phyloP scores from a whole-genome alignment of 2,329 filamentous ascomycete genomes.

The Penicillium sp. region DNA sequence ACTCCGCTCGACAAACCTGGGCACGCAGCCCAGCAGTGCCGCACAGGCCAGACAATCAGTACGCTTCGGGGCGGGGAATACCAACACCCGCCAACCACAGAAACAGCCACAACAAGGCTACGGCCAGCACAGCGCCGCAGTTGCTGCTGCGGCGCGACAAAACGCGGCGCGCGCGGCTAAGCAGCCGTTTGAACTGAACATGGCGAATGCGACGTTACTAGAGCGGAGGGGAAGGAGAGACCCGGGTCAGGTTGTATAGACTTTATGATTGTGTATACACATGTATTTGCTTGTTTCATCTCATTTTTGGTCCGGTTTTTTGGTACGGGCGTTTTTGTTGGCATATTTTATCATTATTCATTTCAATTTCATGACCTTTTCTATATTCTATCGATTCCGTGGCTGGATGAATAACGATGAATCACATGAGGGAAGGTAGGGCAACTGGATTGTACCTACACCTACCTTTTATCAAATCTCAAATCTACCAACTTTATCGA shows the following conservation, averaged over 20 bases:
- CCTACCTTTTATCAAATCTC: too few species aligned
- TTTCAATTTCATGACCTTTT: neutral
- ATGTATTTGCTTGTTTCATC: neutral
- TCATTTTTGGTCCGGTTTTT: neutral
- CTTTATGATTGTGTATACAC: neutral
- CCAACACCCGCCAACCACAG: conserved; percentile 44
- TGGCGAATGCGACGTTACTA: conserved; percentile 85
- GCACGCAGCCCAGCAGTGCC: conserved; percentile 54
- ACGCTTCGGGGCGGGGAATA: conserved; percentile 15
- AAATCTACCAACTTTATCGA: too few species aligned
- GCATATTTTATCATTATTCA: neutral
- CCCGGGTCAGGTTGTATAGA: conserved; percentile 18
- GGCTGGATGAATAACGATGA: neutral
- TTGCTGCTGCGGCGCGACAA: conserved; percentile 77
- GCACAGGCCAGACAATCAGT: conserved; percentile 56
- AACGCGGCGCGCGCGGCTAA: conserved; percentile 71
- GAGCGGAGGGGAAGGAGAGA: conserved; percentile 57
- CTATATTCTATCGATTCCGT: neutral
- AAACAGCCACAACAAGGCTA: conserved; percentile 63
- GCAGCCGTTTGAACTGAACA: conserved; percentile 84
- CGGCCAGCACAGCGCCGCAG: conserved; percentile 79
- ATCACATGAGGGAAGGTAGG: too few species aligned
- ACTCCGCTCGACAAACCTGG: conserved; percentile 77
- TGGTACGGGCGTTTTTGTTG: neutral
- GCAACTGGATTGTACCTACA: too few species aligned